Conservation (phyloP, 345 rosid genomes). For the Mercurialis annua region DNA sequence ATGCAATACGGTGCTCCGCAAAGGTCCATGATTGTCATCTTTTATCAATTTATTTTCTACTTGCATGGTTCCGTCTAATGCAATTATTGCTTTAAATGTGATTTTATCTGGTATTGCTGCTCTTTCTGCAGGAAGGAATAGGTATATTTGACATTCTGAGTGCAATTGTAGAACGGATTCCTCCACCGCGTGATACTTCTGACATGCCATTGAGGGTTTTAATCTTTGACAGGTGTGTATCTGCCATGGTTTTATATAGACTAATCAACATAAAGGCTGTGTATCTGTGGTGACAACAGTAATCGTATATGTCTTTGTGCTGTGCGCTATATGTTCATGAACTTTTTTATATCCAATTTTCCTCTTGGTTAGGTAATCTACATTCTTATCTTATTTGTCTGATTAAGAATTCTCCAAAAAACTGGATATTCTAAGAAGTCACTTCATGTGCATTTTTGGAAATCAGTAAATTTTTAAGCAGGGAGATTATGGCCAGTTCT, state of each 20-base stretch:
- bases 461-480: neutral
- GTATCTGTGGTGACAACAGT: neutral
- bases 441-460: neutral
- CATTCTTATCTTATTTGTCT: neutral
- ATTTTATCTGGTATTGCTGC: slow-evolving; percentile 9
- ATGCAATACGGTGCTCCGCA: slow-evolving; percentile 93
- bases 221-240: slow-evolving; percentile 89
- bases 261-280: neutral
- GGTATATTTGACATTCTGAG: slow-evolving; percentile 82
- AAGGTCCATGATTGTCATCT: slow-evolving; percentile 45
- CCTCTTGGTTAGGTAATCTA: neutral
- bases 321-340: neutral
- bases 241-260: slow-evolving; percentile 11
- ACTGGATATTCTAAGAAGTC: neutral
- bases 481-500: neutral
- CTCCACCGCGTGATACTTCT: slow-evolving; percentile 70
- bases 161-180: slow-evolving; percentile 75
- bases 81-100: slow-evolving; percentile 6
- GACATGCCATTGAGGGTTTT: slow-evolving; percentile 68
- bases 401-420: neutral
- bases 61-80: neutral
- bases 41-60: neutral
- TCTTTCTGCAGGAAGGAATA: slow-evolving; percentile 68
- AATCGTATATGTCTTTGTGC: neutral
- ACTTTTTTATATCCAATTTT: neutral